Evolutionary conservation across 2,329 filamentous ascomycete genomes (phyloP), one percentile per base, ranked within the genome.

Genomic region (Ophiostoma sp.): DNA sequence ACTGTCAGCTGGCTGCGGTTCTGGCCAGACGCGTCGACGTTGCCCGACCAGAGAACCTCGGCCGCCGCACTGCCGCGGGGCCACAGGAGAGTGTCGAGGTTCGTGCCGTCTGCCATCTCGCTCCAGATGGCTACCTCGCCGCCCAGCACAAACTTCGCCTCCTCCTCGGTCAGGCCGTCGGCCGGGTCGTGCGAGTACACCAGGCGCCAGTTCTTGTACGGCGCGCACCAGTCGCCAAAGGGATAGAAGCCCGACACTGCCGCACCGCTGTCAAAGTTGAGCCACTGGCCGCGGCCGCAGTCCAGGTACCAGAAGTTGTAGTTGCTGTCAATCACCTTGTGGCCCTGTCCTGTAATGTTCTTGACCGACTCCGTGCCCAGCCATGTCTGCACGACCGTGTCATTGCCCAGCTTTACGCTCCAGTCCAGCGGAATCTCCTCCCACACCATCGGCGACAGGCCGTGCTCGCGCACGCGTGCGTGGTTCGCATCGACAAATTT

Each of bases 221-320:
- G 93, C 0, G 81, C 80, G 79, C 92, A 96, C 84, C 93, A 96
- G 80, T 96, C 92, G 69, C 81, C 79, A 80, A 90, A 96, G 0
- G 91, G 91, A 76, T 84, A 92, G 78, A 80, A 85, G 1, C 74
- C 71, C 18, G 81, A 72, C 72, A 83, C 84, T 16, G 82, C 78
- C 1, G 77, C 78, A 27, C 84, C 87, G 65, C 86, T 86, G 68
- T 80, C 80, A 74, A 90, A 90, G 80, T 91, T 88, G 72, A 94
- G 81, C 89, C 90, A 95, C 74, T 90, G 85, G 55, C 92, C 92
- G 71, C 89, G 84, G 42, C 92, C 91, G 75, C 92, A 96, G 79
- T 95, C 91, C 66, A 95, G 87, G 75, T 93, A 93, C 88, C 89
- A 94, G 76, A 84, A 90, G 72, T 91, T 87, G 77, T 90, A 93